Evolutionary conservation across 1,284 basidiomycete genomes (phyloP).

Genomic region (Meira nashicola): DNA sequence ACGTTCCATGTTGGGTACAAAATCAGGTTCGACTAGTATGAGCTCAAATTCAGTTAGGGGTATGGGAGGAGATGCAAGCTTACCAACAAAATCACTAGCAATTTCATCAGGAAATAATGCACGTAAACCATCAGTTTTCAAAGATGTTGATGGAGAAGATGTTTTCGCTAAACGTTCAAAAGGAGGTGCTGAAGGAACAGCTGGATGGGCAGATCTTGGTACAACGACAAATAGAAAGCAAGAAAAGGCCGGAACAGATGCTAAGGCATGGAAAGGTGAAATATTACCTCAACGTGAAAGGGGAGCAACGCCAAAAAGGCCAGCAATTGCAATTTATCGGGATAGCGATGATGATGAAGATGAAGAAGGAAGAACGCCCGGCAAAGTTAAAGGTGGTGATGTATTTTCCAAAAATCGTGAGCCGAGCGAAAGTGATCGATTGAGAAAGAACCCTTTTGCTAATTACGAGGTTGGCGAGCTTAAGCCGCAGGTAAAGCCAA

Average conservation of each 20-base stretch:
- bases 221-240: slow-evolving; percentile 30
- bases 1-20: slow-evolving; percentile 44
- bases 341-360: slow-evolving; percentile 57
- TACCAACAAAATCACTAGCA: neutral
- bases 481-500: neutral
- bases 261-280: slow-evolving; percentile 16
- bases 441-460: slow-evolving; percentile 41
- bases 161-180: slow-evolving; percentile 1
- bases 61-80: slow-evolving; percentile 12
- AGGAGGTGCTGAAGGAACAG: slow-evolving; percentile 10
- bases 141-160: slow-evolving; percentile 31
- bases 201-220: slow-evolving; percentile 34
- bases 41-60: slow-evolving; percentile 16
- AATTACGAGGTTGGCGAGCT: slow-evolving; percentile 18
- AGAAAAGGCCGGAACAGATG: slow-evolving; percentile 24
- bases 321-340: slow-evolving; percentile 40
- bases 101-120: slow-evolving; percentile 23
- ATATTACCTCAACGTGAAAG: slow-evolving; percentile 10
- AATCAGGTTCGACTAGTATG: slow-evolving; percentile 17
- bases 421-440: slow-evolving; percentile 33
- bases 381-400: slow-evolving; percentile 18
- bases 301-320: neutral
- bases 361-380: slow-evolving; percentile 47
- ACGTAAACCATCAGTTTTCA: slow-evolving; percentile 34
- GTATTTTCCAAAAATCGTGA: slow-evolving; percentile 16